phyloP scores from a whole-genome alignment of 2,329 filamentous ascomycete genomes.

The Aspergillus sp. region DNA sequence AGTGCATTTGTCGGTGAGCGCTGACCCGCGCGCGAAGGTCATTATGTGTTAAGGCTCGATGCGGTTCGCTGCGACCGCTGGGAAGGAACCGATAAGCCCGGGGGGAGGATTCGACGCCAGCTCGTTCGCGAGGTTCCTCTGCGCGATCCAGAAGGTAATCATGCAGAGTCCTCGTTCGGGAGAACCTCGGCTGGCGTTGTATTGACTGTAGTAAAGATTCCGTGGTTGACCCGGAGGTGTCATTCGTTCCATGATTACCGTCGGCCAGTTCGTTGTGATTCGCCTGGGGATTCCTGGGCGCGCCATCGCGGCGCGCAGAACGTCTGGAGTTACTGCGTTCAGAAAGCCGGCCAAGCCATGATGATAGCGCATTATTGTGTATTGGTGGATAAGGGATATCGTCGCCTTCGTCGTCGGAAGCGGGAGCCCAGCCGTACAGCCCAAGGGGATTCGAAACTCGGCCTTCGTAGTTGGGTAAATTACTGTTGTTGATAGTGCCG shows the following conservation, averaged over 20 bases:
- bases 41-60: slow-evolving; percentile 31
- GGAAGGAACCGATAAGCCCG: slow-evolving; percentile 37
- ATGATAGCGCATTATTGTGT: slow-evolving; percentile 26
- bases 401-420: slow-evolving; percentile 38
- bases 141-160: slow-evolving; percentile 40
- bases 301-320: slow-evolving; percentile 25
- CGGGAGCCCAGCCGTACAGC: slow-evolving; percentile 62
- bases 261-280: slow-evolving; percentile 24
- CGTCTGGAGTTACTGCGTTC: slow-evolving; percentile 27
- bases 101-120: slow-evolving; percentile 15
- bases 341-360: slow-evolving; percentile 28
- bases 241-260: slow-evolving; percentile 22
- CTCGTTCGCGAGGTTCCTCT: slow-evolving; percentile 25
- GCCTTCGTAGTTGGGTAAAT: slow-evolving; percentile 54
- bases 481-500: slow-evolving; percentile 32
- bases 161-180: slow-evolving; percentile 40
- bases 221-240: slow-evolving; percentile 32
- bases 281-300: slow-evolving; percentile 19
- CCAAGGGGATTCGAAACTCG: slow-evolving; percentile 54
- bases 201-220: slow-evolving; percentile 43
- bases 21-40: slow-evolving; percentile 37
- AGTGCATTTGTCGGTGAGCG: slow-evolving; percentile 37
- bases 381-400: slow-evolving; percentile 31
- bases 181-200: slow-evolving; percentile 39
- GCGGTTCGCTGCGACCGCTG: slow-evolving; percentile 26